Conservation (phyloP, 2,329 filamentous ascomycete genomes). For the Monosporascus sp. region DNA sequence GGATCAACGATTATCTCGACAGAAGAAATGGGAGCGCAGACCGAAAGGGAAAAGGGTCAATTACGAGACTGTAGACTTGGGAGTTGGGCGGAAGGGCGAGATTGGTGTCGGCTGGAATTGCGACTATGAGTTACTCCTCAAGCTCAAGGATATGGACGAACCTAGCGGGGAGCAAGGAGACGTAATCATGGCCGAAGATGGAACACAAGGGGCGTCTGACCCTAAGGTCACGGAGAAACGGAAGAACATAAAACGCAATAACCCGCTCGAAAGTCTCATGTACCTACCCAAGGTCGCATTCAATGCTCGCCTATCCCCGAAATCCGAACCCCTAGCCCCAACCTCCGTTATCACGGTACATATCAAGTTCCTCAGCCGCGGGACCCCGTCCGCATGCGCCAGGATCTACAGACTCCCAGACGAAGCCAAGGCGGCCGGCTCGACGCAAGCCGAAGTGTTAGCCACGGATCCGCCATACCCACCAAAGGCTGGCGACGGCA, state of each 20-base stretch:
- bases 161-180: slow-evolving; percentile 12
- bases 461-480: slow-evolving; percentile 33
- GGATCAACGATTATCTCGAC: slow-evolving; percentile 54
- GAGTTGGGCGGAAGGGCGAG: slow-evolving; percentile 71
- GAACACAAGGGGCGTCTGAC: slow-evolving; percentile 1
- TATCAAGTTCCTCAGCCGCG: slow-evolving; percentile 63
- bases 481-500: slow-evolving; percentile 1
- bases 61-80: slow-evolving; percentile 71
- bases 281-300: slow-evolving; percentile 36
- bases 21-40: slow-evolving; percentile 64
- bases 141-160: slow-evolving; percentile 18
- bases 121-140: slow-evolving; percentile 71
- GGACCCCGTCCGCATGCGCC: slow-evolving; percentile 65
- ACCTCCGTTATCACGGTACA: slow-evolving; percentile 54
- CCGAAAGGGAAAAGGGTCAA: slow-evolving; percentile 78
- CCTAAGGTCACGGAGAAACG: background rate
- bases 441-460: slow-evolving; percentile 38
- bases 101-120: slow-evolving; percentile 76
- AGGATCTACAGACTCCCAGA: slow-evolving; percentile 81
- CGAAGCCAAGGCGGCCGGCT: background rate
- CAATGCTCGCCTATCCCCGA: slow-evolving; percentile 23
- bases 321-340: slow-evolving; percentile 22
- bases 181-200: slow-evolving; percentile 7
- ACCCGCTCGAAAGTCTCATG: slow-evolving; percentile 22
- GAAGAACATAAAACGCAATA: background rate